Base-by-base conservation (phyloP, 257 asterid species). In the Plantago major region DNA sequence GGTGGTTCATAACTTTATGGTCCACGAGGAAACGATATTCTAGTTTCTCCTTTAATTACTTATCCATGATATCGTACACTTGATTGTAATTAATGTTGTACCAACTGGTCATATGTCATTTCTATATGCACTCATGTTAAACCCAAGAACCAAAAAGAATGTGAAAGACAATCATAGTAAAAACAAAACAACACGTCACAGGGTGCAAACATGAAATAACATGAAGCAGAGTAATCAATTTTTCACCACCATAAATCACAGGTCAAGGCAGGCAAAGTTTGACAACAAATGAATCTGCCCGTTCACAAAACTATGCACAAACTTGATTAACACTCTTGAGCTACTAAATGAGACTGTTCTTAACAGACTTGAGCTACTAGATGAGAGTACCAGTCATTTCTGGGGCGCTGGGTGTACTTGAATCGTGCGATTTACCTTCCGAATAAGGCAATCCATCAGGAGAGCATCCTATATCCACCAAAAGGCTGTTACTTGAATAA, bases 321-420 rank as follows among this genome's bases (percentile, higher is more conserved):
- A 57, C 64, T 33, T n/a, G 30, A 33, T 28, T 37, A 62, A 62
- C 28, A 62, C 11, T 3, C 11, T 16, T 0, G 12, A 51, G 51
- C 15, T 57, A 62, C 78, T 71, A 87, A 16, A 87, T 80, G 48
- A 84, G 37, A 49, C 47, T 47, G 42, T 18, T 45, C 15, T 28
- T 17, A 62, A 62, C 46, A 62, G 38, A 10, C 12, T 11, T 0
- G 12, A 46, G 52, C 13, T 58, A 63, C 78, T 73, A 87, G n/a
- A 87, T 80, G 53, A 84, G 88, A 68, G 82, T 75, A 6, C 28
- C 65, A n/a, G 65, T 51, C 65, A 75, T 67, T 37, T 81, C 76
- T 16, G 66, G 68, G 73, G 66, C 68, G 69, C 75, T 62, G 37
- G 77, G 56, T 62, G 65, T 46, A 26, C 13, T 47, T 7, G 69